Base-by-base conservation (phyloP, 805 yeast species). In the Candida gorgasii region DNA sequence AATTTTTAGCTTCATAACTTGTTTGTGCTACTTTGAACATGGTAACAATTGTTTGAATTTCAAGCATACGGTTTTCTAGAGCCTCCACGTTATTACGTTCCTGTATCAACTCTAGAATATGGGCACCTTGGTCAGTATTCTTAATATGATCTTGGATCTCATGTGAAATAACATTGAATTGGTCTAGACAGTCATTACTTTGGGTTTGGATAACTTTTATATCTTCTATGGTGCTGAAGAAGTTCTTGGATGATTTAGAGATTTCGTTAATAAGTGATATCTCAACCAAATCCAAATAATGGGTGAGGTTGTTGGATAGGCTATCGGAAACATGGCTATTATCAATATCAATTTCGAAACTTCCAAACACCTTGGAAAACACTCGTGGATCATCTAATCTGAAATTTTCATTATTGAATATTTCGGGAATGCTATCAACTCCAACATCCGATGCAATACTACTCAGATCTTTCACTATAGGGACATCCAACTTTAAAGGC, bases 341-440 rank as follows among this genome's bases (percentile, higher is more conserved):
- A 12, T 53, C 62, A 8, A 57, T 59, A 30, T 61, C 57, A 15
- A 79, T 65, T 14, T 76, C 75, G 2, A 79, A 65, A 30, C 76
- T 77, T 33, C 82, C 89, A 11, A 86, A 73, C 2, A 90, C 96
- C 45, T 77, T 70, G 42, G 82, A 80, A 60, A 92, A 92, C 1
- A 83, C 74, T 43, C 96, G 73, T 5, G 97, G 97, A 58, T 93
- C 89, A 53, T 93, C 97, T 29, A 93, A 70, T 49, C 87, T 73
- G 63, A 93, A 93, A 30, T 80, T 76, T 6, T 76, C 69, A 18
- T 76, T 77, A 48, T 84, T 81, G 53, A 78, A 93, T 1, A 88
- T 78, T 2, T 67, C 61, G 0, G 99, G 98, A 5, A 93, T 77
- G 1, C 36, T 20, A 11, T 30, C 20, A 16, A 44, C 46, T 2